Conservation (phyloP, 2,329 filamentous ascomycete genomes). For the Cryphonectria carpinicola region DNA sequence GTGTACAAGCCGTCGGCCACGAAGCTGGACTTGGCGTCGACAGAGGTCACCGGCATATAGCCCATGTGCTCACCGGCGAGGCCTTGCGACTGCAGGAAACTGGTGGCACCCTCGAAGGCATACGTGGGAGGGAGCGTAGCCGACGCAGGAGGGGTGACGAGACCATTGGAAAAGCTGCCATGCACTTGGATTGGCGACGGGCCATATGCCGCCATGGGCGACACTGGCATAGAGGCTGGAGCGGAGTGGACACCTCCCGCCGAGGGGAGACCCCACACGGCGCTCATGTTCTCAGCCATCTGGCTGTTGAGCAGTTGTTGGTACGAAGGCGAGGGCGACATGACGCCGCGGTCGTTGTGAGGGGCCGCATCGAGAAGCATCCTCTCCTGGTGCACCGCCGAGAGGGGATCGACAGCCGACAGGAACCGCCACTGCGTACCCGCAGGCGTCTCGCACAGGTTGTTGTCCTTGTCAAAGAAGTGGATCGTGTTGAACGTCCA, state of each 20-base stretch:
- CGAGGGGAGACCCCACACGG: constrained; percentile 43
- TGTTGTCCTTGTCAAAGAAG: constrained; percentile 46
- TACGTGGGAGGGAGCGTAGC: constrained; percentile 55
- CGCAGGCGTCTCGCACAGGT: constrained; percentile 52
- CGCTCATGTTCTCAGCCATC: constrained; percentile 62
- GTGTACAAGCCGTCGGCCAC: constrained; percentile 31
- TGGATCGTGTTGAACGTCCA: constrained; percentile 65
- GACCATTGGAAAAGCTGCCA: constrained; percentile 55
- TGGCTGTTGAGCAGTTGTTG: constrained; percentile 57
- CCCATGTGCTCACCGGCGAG: constrained; percentile 40
- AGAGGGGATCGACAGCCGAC: constrained; percentile 62
- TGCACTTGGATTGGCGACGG: constrained; percentile 43
- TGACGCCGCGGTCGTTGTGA: constrained; percentile 46
- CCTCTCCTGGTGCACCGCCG: constrained; percentile 59
- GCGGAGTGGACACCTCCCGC: constrained; percentile 19
- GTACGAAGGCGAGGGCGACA: constrained; percentile 56
- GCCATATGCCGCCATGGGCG: constrained; percentile 23
- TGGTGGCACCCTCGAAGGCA: constrained; percentile 45
- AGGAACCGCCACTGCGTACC: constrained; percentile 66
- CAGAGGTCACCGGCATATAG: constrained; percentile 42
- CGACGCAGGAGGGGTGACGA: constrained; percentile 61
- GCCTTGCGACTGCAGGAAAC: constrained; percentile 32
- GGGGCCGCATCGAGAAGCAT: constrained; percentile 41
- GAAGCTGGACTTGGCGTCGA: constrained; percentile 38
- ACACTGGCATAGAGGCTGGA: constrained; percentile 26